Evolutionary conservation across 768 basidiomycete species (phyloP).

Genomic region (Naematelia encephala): DNA sequence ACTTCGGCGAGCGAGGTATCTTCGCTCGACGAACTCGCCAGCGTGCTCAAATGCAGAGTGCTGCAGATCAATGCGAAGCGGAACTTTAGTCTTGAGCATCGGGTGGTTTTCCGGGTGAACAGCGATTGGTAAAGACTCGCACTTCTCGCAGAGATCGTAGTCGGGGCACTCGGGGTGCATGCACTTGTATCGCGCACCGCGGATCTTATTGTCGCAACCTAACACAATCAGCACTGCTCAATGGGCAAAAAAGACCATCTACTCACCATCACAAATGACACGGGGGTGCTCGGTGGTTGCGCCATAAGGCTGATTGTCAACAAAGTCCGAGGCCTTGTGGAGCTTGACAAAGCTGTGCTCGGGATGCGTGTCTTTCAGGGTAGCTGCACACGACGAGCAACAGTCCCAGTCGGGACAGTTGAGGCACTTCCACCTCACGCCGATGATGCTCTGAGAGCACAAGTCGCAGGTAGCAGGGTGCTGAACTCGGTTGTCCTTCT

Average conservation of each 20-base stretch:
- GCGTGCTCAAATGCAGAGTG: slow-evolving; percentile 13
- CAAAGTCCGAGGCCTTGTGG: slow-evolving; percentile 34
- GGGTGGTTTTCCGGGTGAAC: slow-evolving; percentile 44
- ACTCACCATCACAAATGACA: slow-evolving; percentile 43
- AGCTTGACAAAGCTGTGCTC: slow-evolving; percentile 45
- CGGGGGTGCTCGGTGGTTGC: slow-evolving; percentile 29
- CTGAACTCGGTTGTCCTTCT: slow-evolving; percentile 9
- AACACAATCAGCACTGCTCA: slow-evolving; percentile 4
- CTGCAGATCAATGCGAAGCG: slow-evolving; percentile 20
- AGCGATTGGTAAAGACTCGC: slow-evolving; percentile 41
- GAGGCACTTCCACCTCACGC: slow-evolving; percentile 47
- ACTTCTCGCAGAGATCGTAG: slow-evolving; percentile 50
- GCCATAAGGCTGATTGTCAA: slow-evolving; percentile 9
- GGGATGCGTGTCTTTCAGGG: slow-evolving; percentile 33
- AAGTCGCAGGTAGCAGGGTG: slow-evolving; percentile 44
- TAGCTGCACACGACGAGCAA: slow-evolving; percentile 34
- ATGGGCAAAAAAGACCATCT: neutral
- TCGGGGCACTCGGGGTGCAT: slow-evolving; percentile 51
- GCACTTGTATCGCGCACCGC: slow-evolving; percentile 47
- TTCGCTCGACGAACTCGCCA: slow-evolving; percentile 5
- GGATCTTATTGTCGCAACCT: slow-evolving; percentile 39
- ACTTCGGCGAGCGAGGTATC: neutral
- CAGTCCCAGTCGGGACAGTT: slow-evolving; percentile 50
- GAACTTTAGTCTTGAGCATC: slow-evolving; percentile 49
- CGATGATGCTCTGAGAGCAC: slow-evolving; percentile 39